Percentiles rank a stretch among this genome's conserved stretches.
phyloP scores from a whole-genome alignment of 176 grass and related monocot genomes.

The Zoysia pacifica region DNA sequence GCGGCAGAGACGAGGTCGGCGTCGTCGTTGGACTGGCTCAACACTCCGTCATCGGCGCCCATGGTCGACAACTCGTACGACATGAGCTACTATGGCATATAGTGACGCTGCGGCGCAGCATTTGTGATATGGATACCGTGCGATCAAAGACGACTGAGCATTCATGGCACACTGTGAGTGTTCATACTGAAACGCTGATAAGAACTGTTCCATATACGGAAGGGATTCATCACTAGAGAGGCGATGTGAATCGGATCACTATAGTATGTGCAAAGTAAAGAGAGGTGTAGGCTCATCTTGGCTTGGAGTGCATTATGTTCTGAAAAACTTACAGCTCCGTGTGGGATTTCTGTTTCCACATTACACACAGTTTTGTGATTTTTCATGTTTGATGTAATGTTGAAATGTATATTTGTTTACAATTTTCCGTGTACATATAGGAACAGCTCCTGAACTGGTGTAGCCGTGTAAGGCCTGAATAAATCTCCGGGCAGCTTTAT shows the following conservation, averaged over 20 bases:
- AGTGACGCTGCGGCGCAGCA: not conserved
- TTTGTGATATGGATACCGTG: not conserved
- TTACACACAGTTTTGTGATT: not conserved
- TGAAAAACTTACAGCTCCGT: not conserved
- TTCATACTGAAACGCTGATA: not conserved
- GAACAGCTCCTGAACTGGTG: too few species aligned
- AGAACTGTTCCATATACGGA: not conserved
- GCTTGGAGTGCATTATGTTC: not conserved
- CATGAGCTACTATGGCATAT: conserved; percentile 44
- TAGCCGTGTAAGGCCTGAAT: too few species aligned
- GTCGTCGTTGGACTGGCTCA: conserved; percentile 38
- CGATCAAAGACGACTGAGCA: not conserved
- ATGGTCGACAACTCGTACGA: conserved; percentile 47
- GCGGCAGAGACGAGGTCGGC: conserved; percentile 34
- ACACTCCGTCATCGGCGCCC: conserved; percentile 44
- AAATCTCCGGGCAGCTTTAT: too few species aligned
- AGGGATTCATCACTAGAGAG: conserved; percentile 5
- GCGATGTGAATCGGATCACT: not conserved
- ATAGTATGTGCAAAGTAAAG: conserved; percentile 27
- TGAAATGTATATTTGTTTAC: too few species aligned
- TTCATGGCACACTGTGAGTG: not conserved
- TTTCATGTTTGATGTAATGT: too few species aligned
- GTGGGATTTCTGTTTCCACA: not conserved
- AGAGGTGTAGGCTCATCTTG: not conserved
- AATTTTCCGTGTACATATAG: too few species aligned